Base-by-base conservation (phyloP, 2,329 filamentous ascomycete genomes). In the Fusarium concolor region DNA sequence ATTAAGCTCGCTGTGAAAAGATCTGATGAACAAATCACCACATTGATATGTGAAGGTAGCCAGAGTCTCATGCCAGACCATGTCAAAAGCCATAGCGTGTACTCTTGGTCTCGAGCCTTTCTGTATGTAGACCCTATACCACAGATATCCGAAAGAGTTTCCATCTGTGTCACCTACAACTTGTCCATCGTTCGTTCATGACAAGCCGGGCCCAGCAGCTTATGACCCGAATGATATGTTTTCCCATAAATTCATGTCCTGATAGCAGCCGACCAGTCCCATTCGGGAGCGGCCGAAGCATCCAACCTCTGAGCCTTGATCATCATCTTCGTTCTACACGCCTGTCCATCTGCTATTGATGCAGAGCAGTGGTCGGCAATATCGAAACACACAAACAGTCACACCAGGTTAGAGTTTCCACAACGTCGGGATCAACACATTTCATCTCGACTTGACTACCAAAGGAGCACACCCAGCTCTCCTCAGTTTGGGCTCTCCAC, bases 361-460 rank as follows among this genome's bases (percentile, higher is more conserved):
- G 53, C 54, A 65, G 45, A 44, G 57, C 57, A 64, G 47, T 37
- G 38, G 41, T 65, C 58, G 56, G 67, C 55, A 68, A 70, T 60
- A 71, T 65, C 66, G 60, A 46, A 58, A 75, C 68, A 72, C 65
- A 62, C 55, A 68, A 59, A 62, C 56, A 72, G 64, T 74, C 71
- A 75, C 74, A 74, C 73, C 73, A 71, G 53, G 49, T 65, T 68
- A 56, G 67, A 55, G 31, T 57, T 70, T 74, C 70, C 74, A 61
- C 73, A 56, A 61, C 68, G 62, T 74, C 65, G 71, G 68, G 74
- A 70, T 77, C 76, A 77, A 77, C 76, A 71, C 74, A 76, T 71
- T 77, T 76, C 76, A 75, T 77, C 75, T 78, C 76, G 73, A 77
- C 76, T 74, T 77, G 76, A 75, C 76, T 79, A 79, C 74, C 77